Evolutionary conservation across 139 green algal genomes (phyloP).

Genomic region (Chlamydomonas sphaeroides): DNA sequence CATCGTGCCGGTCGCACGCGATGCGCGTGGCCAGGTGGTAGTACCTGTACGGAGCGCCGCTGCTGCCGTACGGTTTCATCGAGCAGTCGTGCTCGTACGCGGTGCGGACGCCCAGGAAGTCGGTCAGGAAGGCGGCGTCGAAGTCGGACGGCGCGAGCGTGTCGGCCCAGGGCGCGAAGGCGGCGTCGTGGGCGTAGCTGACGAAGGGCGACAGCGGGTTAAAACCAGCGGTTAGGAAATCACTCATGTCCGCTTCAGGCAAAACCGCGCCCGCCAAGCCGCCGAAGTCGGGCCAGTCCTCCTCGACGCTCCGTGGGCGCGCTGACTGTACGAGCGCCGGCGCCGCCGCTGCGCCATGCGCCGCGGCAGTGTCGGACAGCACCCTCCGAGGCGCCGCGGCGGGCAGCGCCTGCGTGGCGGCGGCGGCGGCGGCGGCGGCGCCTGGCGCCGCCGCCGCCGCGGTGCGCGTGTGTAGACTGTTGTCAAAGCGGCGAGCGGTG

Average conservation of each 20-base stretch:
- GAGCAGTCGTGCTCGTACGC: not conserved
- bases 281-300: not conserved
- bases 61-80: too few species aligned
- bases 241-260: not conserved
- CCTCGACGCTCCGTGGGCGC: not conserved
- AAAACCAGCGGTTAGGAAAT: not conserved
- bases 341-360: too few species aligned
- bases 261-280: not conserved
- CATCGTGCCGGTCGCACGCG: not conserved
- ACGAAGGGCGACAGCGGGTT: not conserved
- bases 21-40: conserved; percentile 1
- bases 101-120: conserved; percentile 2
- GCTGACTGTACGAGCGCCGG: too few species aligned
- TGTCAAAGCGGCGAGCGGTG: too few species aligned
- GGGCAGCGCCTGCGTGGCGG: not conserved
- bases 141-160: not conserved
- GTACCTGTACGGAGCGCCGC: not conserved
- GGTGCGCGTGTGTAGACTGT: too few species aligned
- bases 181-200: not conserved
- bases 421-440: too few species aligned
- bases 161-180: not conserved
- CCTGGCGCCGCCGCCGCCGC: not conserved
- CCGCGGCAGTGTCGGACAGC: too few species aligned
- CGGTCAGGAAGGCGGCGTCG: not conserved
- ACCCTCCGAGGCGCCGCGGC: not conserved